A percentile compares a stretch with the other conserved stretches of the same genome.
Conservation (phyloP, 2,329 filamentous ascomycete genomes). For the Elsinoe fawcettii region DNA sequence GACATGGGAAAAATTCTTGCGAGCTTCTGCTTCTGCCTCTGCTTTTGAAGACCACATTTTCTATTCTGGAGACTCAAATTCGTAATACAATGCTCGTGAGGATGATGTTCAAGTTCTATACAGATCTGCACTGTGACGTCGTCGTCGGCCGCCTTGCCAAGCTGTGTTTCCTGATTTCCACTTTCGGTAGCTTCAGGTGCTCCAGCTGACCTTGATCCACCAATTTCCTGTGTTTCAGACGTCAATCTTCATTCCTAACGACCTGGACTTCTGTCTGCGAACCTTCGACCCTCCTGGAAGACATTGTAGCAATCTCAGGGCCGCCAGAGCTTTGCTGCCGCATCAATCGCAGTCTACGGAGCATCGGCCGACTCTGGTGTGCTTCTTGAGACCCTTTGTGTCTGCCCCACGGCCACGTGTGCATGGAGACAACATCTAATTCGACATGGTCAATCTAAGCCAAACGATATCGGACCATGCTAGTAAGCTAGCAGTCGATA, state of each 20-base stretch:
- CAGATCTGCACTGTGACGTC: constrained; percentile 15
- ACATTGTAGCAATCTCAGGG: not conserved
- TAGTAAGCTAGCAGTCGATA: not conserved
- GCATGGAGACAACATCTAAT: not conserved
- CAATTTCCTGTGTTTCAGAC: not conserved
- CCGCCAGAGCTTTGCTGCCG: not conserved
- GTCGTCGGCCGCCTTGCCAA: not conserved
- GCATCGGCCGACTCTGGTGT: not conserved
- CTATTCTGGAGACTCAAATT: not conserved
- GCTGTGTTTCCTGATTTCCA: constrained; percentile 11
- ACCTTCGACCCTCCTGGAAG: not conserved
- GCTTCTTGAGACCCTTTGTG: too few species aligned
- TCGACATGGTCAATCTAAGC: constrained; percentile 17
- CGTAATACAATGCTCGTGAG: too few species aligned
- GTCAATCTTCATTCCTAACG: not conserved
- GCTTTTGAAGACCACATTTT: constrained; percentile 29
- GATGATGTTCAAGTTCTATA: constrained; percentile 18
- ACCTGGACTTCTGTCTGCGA: not conserved
- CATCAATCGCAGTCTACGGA: not conserved
- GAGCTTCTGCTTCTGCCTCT: constrained; percentile 54
- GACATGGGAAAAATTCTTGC: constrained; percentile 59
- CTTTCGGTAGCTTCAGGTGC: not conserved
- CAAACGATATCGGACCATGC: constrained; percentile 8
- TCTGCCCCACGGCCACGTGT: not conserved
- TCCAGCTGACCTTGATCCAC: constrained; percentile 1